phyloP scores from a whole-genome alignment of 371 early-diverging fungal genomes.

The Syncephalis plumigaleata region DNA sequence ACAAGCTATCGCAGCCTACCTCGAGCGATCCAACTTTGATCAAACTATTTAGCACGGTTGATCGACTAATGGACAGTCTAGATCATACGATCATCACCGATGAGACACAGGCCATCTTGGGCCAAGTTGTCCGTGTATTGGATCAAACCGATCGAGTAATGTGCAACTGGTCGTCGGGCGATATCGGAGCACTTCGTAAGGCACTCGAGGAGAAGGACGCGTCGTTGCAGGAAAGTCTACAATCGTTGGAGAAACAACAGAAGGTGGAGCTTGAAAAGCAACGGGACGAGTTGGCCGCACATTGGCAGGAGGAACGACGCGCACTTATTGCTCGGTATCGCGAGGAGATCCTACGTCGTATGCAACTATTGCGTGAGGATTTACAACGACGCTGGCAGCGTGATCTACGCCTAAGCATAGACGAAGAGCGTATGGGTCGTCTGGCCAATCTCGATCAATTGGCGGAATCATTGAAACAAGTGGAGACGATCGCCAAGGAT shows the following conservation, averaged over 20 bases:
- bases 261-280: not conserved
- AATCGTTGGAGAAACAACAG: not conserved
- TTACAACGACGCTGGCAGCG: conserved; percentile 35
- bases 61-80: not conserved
- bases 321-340: not conserved
- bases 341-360: not conserved
- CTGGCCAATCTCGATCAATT: conserved; percentile 72
- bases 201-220: not conserved
- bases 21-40: not conserved
- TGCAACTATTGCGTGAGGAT: conserved; percentile 21
- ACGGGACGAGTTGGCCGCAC: not conserved
- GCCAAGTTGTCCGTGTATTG: not conserved
- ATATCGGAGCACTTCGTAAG: too few relatives aligned
- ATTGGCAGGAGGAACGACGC: not conserved
- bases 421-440: conserved; percentile 79
- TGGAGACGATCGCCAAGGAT: conserved; percentile 41
- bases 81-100: not conserved
- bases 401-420: conserved; percentile 63
- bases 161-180: too few relatives aligned
- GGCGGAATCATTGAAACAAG: conserved; percentile 43
- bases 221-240: not conserved
- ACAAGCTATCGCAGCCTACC: not conserved
- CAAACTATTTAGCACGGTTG: not conserved
- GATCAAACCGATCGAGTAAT: not conserved
- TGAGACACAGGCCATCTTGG: not conserved